These are phyloP conservation scores for Orbilia ellipsospora DNA, from an alignment of 2,329 filamentous ascomycete species.

Conservation along the genomic window DNA sequence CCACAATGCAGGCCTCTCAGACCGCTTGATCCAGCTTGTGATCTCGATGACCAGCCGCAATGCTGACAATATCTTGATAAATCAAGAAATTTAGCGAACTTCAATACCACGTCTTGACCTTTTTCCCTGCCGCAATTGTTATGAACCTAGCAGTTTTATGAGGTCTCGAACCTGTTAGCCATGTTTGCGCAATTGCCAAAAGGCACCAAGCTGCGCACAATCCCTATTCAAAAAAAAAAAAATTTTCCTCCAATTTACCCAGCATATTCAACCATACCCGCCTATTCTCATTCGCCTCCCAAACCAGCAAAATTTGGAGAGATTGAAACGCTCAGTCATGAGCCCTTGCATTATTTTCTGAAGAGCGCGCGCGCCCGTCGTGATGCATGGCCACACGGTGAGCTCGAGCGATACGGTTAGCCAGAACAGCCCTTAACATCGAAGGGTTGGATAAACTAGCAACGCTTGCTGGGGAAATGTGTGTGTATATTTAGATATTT, in stretches of 20 bases:
- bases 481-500: conserved; percentile 41
- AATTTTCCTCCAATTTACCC: conserved; percentile 13
- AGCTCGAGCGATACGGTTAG: conserved; percentile 26
- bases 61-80: not conserved
- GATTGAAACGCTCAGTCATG: conserved; percentile 18
- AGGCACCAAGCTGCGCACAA: not conserved
- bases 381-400: conserved; percentile 1
- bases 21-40: not conserved
- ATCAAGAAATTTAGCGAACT: conserved; percentile 13
- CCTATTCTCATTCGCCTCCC: conserved; percentile 48
- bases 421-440: not conserved
- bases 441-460: conserved; percentile 19
- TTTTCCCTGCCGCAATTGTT: conserved; percentile 27
- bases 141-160: conserved; percentile 16
- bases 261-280: conserved; percentile 49
- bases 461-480: conserved; percentile 2
- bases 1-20: not conserved
- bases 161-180: not conserved
- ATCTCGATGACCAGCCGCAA: conserved; percentile 1
- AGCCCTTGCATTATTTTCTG: not conserved
- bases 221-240: conserved; percentile 9
- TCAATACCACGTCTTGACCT: conserved; percentile 1
- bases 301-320: conserved; percentile 18
- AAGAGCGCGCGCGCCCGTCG: conserved; percentile 17
- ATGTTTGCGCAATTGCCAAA: no score